Evolutionary conservation across 345 rosid genomes (phyloP), one percentile per base, ranked within the genome.

Genomic region (Streptanthus diversifolius): DNA sequence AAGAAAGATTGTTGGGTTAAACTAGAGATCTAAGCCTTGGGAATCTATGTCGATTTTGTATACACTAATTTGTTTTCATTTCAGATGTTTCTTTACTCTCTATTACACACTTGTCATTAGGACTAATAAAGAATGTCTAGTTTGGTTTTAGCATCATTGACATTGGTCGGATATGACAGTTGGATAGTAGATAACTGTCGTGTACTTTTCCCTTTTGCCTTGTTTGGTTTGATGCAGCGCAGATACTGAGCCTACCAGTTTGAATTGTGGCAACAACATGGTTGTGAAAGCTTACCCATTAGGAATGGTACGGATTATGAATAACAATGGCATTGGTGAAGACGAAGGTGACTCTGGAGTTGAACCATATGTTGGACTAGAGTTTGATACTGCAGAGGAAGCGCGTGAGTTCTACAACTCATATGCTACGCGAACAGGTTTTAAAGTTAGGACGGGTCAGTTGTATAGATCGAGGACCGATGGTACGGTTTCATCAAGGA

Each of bases 401-500:
- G 98, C 95, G 0, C 90, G 91, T 1, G 85, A 85, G 1, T 90
- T 80, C 66, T 92, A 92, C 67, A 75, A 67, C 60, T 25, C 66
- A 64, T 90, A 83, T 76, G 98, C 95, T 11, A 58, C 68, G 18
- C 81, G 75, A 21, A 52, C 74, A 2, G 96, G 98, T 73, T 92
- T 90, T 69, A 86, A 80, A 67, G 83, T 83, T 67, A 85, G 98
- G 76, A 85, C 81, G 0, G 95, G 98, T 52, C 98, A 92, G 71
- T 78, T 92, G 52, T 90, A 92, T 70, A 86, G 98, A 29, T 90
- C 96, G 0, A 87, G 98, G 56, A 81, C 86, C 1, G 92, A 92
- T 80, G 98, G 98, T 15, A 83, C 98, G 0, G 91, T 92, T 80
- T 83, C 91, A 21, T 90, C 91, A 0, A 88, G 98, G 45, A 87